Base-by-base conservation (phyloP, 2,329 filamentous ascomycete genomes). In the Pseudogymnoascus sp. region DNA sequence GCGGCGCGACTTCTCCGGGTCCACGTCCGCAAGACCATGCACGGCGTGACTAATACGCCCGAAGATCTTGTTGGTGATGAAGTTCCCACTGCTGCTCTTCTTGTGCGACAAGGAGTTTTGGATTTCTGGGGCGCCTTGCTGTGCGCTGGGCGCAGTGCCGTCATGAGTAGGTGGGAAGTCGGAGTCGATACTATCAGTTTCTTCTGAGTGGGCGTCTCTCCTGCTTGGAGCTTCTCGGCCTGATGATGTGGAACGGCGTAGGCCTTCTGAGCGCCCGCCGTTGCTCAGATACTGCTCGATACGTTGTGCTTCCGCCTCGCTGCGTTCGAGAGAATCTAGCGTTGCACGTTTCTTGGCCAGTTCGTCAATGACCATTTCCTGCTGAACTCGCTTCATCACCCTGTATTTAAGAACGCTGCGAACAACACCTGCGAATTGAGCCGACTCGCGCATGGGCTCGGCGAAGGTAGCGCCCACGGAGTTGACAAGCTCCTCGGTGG, bases 381-480 rank as follows among this genome's bases (percentile, higher is more conserved):
- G 92, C 72, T 99, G 94, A 60, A 99, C 90, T 54, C 94, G 84
- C 78, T 99, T 99, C 64, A 97, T 78, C 2, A 97, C 88, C 13
- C 94, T 82, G 72, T 97, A 99, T 66, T 90, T 85, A 61, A 99
- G 78, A 35, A 99, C 93, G 66, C 81, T 89, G 41, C 92, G 85
- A 3, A 99, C 94, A 0, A 99, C 91, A 9, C 94, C 90, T 0
- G 94, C 94, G 73, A 99, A 99, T 71, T 99, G 94, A 10, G 94
- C 92, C 69, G 92, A 96, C 76, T 99, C 94, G 61, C 95, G 85
- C 91, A 99, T 97, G 0, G 94, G 94, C 71, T 99, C 95, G 0
- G 95, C 92, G 71, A 99, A 99, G 66, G 86, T 94, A 35, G 93
- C 92, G 17, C 92, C 92, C n/a, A 99, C 78, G 0, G 89, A 88